A percentile compares a stretch with the other conserved stretches of the same genome.
phyloP scores from a whole-genome alignment of 2,329 filamentous ascomycete species.

The Lithohypha guttulata region DNA sequence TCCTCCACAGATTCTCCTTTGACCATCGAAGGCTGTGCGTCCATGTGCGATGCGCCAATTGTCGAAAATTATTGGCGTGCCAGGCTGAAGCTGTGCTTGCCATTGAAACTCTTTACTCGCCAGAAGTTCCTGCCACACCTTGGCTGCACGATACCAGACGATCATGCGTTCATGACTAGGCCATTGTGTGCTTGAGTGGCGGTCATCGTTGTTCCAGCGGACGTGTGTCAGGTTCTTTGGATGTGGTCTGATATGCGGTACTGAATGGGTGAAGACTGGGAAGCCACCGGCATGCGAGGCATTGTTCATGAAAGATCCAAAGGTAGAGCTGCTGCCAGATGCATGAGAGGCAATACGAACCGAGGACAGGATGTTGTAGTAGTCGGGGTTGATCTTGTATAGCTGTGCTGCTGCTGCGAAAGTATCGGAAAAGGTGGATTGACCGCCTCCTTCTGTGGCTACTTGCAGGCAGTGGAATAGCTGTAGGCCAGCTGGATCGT shows the following conservation, averaged over 20 bases:
- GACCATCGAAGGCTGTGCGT: slow-evolving; percentile 68
- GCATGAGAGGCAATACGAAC: slow-evolving; percentile 64
- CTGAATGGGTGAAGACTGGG: slow-evolving; percentile 59
- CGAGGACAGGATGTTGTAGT: slow-evolving; percentile 48
- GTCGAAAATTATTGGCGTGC: slow-evolving; percentile 75
- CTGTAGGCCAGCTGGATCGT: slow-evolving; percentile 80
- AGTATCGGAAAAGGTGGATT: slow-evolving; percentile 75
- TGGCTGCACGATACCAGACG: slow-evolving; percentile 70
- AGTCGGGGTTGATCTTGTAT: slow-evolving; percentile 39
- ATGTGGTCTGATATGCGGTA: slow-evolving; percentile 8
- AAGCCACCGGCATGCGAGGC: slow-evolving; percentile 42
- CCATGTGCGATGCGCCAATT: slow-evolving; percentile 94
- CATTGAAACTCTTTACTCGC: slow-evolving; percentile 56
- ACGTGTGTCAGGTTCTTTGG: slow-evolving; percentile 49
- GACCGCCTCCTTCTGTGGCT: slow-evolving; percentile 50
- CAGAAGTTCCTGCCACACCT: slow-evolving; percentile 61
- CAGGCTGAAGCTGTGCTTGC: slow-evolving; percentile 71
- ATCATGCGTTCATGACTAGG: slow-evolving; percentile 35
- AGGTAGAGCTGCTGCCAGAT: slow-evolving; percentile 73
- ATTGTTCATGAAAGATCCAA: slow-evolving; percentile 52
- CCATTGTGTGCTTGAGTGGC: slow-evolving; percentile 55
- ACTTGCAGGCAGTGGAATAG: slow-evolving; percentile 72
- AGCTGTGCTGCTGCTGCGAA: slow-evolving; percentile 61
- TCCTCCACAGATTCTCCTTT: slow-evolving; percentile 77
- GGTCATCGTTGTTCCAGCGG: slow-evolving; percentile 89